Evolutionary conservation across 1,284 basidiomycete species (phyloP).

Genomic region (Irpex sp.): DNA sequence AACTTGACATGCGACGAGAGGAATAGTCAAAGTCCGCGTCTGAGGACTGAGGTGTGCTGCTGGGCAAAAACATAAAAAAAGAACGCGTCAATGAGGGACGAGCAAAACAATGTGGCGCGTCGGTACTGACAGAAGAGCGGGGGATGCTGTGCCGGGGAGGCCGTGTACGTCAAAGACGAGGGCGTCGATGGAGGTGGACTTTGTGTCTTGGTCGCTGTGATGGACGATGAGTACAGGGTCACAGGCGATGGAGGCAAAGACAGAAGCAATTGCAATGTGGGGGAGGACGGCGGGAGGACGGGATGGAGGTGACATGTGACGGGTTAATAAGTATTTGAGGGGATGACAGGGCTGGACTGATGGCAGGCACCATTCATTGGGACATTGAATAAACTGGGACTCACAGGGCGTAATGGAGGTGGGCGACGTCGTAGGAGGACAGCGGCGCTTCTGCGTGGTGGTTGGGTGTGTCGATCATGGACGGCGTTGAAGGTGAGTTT

Average conservation of each 20-base stretch:
- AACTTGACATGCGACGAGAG: constrained; percentile 34
- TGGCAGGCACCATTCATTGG: not conserved
- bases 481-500: constrained; percentile 4
- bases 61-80: constrained; percentile 12
- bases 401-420: constrained; percentile 58
- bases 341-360: not conserved
- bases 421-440: constrained; percentile 58
- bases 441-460: constrained; percentile 32
- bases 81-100: constrained; percentile 18
- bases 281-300: not conserved
- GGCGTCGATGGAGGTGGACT: constrained; percentile 16
- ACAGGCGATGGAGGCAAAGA: not conserved
- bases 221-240: not conserved
- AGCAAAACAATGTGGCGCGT: constrained; percentile 3
- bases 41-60: constrained; percentile 23
- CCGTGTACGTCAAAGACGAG: constrained; percentile 25
- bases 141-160: constrained; percentile 45
- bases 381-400: constrained; percentile 16
- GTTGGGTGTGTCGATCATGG: constrained; percentile 32
- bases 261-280: not conserved
- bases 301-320: not conserved
- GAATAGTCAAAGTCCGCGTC: constrained; percentile 37
- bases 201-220: constrained; percentile 17
- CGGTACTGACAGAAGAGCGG: constrained; percentile 42
- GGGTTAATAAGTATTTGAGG: not conserved